Conservation (phyloP, 1,284 basidiomycete genomes). For the Heterobasidion annosum region DNA sequence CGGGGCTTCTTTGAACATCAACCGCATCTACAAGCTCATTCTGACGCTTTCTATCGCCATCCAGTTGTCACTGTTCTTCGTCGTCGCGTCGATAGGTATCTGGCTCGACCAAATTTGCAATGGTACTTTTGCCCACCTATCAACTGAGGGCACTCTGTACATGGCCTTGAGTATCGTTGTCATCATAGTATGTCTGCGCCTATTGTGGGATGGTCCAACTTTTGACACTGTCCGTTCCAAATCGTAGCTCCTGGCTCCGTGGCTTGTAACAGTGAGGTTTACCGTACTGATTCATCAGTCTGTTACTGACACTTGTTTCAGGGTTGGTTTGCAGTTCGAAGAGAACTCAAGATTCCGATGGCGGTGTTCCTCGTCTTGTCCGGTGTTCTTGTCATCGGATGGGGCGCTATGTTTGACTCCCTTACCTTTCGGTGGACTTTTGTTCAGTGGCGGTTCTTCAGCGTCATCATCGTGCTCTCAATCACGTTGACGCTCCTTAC, state of each 20-base stretch:
- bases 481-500: constrained; percentile 45
- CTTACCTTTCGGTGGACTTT: constrained; percentile 70
- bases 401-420: constrained; percentile 64
- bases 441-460: constrained; percentile 66
- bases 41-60: constrained; percentile 63
- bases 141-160: constrained; percentile 36
- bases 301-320: constrained; percentile 13
- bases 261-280: constrained; percentile 47
- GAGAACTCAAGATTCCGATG: constrained; percentile 52
- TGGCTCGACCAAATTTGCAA: constrained; percentile 74
- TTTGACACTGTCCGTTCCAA: background rate
- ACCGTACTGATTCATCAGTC: background rate
- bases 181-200: constrained; percentile 33
- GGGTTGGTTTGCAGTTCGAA: constrained; percentile 71
- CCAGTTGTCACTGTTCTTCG: constrained; percentile 71
- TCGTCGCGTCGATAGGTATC: constrained; percentile 55
- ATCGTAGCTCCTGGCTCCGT: constrained; percentile 52
- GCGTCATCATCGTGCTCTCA: constrained; percentile 49
- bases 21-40: constrained; percentile 65
- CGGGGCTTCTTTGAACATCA: constrained; percentile 66
- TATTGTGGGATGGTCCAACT: background rate
- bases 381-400: constrained; percentile 51
- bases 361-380: constrained; percentile 54
- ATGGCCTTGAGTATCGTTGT: constrained; percentile 47
- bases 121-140: constrained; percentile 48